Percentiles rank a stretch among this genome's conserved stretches.
Conservation (phyloP, 176 grass and related monocot genomes). For the Avena eriantha region DNA sequence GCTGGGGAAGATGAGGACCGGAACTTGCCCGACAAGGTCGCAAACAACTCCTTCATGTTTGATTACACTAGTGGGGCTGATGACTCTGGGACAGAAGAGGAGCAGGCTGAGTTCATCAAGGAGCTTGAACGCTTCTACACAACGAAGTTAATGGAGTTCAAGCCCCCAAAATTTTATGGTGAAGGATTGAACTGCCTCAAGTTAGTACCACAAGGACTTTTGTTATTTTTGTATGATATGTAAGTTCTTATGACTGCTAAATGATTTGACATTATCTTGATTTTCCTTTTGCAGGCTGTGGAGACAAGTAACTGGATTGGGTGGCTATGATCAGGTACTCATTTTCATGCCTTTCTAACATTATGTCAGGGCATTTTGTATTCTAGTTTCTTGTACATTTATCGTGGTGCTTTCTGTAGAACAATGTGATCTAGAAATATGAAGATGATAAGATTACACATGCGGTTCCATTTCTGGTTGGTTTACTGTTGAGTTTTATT, state of each 20-base stretch:
- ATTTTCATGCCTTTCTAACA: neutral
- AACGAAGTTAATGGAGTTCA: conserved; percentile 82
- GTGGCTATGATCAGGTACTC: conserved; percentile 95
- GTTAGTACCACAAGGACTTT: conserved; percentile 48
- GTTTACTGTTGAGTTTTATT: neutral
- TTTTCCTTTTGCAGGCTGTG: conserved; percentile 67
- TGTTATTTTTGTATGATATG: neutral
- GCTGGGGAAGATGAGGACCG: conserved; percentile 3
- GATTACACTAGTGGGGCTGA: conserved; percentile 67
- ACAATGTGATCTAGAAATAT: conserved; percentile 9
- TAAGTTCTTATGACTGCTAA: conserved; percentile 1
- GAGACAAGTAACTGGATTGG: conserved; percentile 94
- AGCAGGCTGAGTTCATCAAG: conserved; percentile 87
- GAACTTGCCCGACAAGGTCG: conserved; percentile 36
- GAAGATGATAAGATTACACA: conserved; percentile 8
- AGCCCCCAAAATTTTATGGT: conserved; percentile 88
- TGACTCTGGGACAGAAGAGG: conserved; percentile 86
- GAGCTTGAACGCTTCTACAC: conserved; percentile 80
- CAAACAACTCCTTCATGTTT: conserved; percentile 60
- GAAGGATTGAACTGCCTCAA: conserved; percentile 94
- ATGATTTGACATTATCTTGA: conserved; percentile 30
- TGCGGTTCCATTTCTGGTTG: neutral
- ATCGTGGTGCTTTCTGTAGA: neutral
- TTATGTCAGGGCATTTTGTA: neutral
- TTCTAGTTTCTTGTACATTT: neutral